phyloP scores from a whole-genome alignment of 1,139 yeast genomes.

The Geotrichum citri-aurantii region DNA sequence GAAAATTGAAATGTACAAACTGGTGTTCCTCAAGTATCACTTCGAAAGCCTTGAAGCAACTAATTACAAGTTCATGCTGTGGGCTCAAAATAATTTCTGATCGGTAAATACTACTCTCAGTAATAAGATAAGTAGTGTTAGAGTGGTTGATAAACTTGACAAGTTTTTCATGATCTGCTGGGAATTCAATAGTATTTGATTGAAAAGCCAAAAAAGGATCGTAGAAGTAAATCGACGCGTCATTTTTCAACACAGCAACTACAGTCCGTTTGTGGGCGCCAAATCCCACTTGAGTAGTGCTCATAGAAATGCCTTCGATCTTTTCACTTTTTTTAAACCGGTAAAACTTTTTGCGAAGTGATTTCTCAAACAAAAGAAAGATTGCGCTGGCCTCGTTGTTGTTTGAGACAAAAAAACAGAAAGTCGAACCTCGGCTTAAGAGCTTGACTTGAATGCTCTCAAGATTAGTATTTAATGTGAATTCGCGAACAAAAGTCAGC shows the following conservation, averaged over 20 bases:
- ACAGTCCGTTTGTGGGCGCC: conserved; percentile 1
- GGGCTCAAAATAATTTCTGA: conserved; percentile 37
- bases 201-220: conserved; percentile 61
- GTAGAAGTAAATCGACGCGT: conserved; percentile 39
- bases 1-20: conserved; percentile 52
- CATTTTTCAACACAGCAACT: conserved; percentile 1
- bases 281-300: not conserved
- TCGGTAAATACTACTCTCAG: conserved; percentile 10
- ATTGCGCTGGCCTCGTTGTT: not conserved
- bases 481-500: conserved; percentile 9
- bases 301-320: conserved; percentile 5
- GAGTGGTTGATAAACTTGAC: conserved; percentile 8
- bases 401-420: not conserved
- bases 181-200: conserved; percentile 35
- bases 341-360: not conserved
- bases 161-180: conserved; percentile 17
- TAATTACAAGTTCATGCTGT: conserved; percentile 41
- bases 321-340: conserved; percentile 5
- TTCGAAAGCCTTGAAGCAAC: conserved; percentile 27
- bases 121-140: conserved; percentile 8
- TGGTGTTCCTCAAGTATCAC: conserved; percentile 54
- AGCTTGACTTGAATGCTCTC: not conserved
- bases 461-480: conserved; percentile 1
- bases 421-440: not conserved
- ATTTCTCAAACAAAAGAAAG: conserved; percentile 8